phyloP scores from a whole-genome alignment of 2,329 filamentous ascomycete genomes.

The Nemania sp. region DNA sequence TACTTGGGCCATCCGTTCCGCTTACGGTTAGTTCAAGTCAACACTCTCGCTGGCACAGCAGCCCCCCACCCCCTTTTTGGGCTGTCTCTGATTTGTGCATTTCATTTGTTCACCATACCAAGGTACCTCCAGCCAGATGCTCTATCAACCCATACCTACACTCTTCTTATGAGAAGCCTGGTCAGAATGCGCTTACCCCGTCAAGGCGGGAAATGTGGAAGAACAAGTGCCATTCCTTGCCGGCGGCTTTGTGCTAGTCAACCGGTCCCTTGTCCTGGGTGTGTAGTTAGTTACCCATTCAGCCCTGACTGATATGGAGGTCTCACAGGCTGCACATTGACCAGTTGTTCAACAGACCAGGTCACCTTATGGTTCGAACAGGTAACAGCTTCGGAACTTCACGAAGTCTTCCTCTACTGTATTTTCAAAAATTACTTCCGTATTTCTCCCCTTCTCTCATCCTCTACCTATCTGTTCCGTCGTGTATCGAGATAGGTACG shows the following conservation, averaged over 20 bases:
- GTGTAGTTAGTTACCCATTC: conserved; percentile 4
- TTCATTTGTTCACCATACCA: no score
- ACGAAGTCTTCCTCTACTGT: conserved; percentile 1
- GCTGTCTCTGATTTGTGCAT: background rate
- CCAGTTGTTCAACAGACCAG: conserved; percentile 9
- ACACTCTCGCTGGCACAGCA: background rate
- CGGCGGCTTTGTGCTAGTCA: conserved; percentile 14
- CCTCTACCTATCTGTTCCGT: no score
- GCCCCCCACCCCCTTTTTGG: conserved; percentile 4
- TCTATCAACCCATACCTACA: no score
- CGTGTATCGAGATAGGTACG: no score
- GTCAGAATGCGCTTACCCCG: background rate
- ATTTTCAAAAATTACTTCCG: no score
- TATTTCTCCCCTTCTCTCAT: no score
- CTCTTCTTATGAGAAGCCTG: background rate
- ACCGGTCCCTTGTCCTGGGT: conserved; percentile 10
- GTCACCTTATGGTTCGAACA: conserved; percentile 7
- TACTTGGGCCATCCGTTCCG: background rate
- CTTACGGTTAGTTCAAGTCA: conserved; percentile 14
- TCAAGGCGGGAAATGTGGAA: background rate
- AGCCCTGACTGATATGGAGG: conserved; percentile 20
- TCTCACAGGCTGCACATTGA: conserved; percentile 10
- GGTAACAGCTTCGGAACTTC: background rate
- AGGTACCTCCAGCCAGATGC: no score
- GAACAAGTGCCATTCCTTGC: background rate